Conservation (phyloP, 371 early-diverging fungal genomes). For the Choanephora cucurbitarum region DNA sequence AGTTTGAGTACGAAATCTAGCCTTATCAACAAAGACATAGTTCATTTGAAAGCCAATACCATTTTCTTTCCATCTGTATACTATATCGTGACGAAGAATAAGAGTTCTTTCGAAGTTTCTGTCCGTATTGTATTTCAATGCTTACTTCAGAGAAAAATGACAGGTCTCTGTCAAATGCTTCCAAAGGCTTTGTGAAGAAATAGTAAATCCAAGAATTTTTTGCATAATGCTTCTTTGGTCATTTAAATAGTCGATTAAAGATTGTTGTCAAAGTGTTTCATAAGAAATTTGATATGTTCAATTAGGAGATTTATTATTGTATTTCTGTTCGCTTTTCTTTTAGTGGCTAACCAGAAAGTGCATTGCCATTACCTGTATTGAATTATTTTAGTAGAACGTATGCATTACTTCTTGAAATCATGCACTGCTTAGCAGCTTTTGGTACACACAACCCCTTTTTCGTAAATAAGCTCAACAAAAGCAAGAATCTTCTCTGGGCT, state of each 20-base stretch:
- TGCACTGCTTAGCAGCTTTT: constrained; percentile 14
- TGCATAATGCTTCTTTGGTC: constrained; percentile 15
- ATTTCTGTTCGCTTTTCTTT: constrained; percentile 21
- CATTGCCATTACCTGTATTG: constrained; percentile 15
- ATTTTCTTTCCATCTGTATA: constrained; percentile 11
- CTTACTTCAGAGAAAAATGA: constrained; percentile 12
- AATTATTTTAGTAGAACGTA: constrained; percentile 17
- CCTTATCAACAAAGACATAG: constrained; percentile 13
- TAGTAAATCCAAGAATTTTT: constrained; percentile 8
- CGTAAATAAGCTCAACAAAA: constrained; percentile 20
- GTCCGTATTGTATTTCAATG: constrained; percentile 3
- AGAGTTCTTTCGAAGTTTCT: constrained; percentile 11
- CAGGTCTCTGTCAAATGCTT: constrained; percentile 12
- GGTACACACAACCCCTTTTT: constrained; percentile 20
- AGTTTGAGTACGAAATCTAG: constrained; percentile 13
- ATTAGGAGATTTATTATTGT: constrained; percentile 15
- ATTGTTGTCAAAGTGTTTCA: constrained; percentile 13
- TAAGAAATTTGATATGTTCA: constrained; percentile 12
- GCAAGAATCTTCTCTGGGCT: constrained; percentile 10
- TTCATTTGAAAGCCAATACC: constrained; percentile 16
- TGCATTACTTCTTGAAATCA: constrained; percentile 14
- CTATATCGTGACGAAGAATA: constrained; percentile 11
- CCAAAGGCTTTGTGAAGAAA: constrained; percentile 13
- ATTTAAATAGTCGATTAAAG: constrained; percentile 13
- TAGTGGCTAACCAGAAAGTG: constrained; percentile 9